Conservation (phyloP, 148 eudicot species). For the Amaranthus palmeri region DNA sequence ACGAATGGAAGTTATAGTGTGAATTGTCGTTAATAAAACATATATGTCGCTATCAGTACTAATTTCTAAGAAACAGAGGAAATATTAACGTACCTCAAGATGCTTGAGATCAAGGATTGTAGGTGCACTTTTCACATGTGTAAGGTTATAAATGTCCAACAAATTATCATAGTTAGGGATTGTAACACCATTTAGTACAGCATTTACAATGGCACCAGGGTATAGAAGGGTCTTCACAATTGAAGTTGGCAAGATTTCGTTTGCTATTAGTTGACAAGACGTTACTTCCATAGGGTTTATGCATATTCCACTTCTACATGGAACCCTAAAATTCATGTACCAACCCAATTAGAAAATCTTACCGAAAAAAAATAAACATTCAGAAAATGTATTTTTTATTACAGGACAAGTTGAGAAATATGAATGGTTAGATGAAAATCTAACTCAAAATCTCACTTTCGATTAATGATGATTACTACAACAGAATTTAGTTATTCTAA, state of each 20-base stretch:
- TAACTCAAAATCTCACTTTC: too few relatives aligned
- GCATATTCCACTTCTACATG: constrained; percentile 56
- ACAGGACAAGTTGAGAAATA: too few relatives aligned
- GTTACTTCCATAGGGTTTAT: constrained; percentile 48
- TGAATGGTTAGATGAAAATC: too few relatives aligned
- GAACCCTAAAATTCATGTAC: constrained; percentile 34
- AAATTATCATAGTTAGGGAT: constrained; percentile 38
- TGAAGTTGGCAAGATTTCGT: constrained; percentile 38
- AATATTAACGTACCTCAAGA: constrained; percentile 44
- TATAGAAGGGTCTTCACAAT: constrained; percentile 42
- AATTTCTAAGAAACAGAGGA: not conserved
- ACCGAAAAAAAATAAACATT: too few relatives aligned
- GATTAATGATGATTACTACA: too few relatives aligned
- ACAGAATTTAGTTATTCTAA: too few relatives aligned
- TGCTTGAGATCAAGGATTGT: constrained; percentile 33
- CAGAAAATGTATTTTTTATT: too few relatives aligned
- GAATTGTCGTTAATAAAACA: too few relatives aligned
- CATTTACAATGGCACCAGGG: constrained; percentile 46
- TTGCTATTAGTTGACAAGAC: constrained; percentile 41
- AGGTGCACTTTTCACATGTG: constrained; percentile 18
- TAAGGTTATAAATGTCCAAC: constrained; percentile 30
- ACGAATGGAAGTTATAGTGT: too few relatives aligned
- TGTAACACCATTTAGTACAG: constrained; percentile 26
- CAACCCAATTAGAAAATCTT: not conserved
- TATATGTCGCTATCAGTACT: not conserved